Conservation (phyloP, 805 yeast genomes). For the Monosporozyma siamensis region DNA sequence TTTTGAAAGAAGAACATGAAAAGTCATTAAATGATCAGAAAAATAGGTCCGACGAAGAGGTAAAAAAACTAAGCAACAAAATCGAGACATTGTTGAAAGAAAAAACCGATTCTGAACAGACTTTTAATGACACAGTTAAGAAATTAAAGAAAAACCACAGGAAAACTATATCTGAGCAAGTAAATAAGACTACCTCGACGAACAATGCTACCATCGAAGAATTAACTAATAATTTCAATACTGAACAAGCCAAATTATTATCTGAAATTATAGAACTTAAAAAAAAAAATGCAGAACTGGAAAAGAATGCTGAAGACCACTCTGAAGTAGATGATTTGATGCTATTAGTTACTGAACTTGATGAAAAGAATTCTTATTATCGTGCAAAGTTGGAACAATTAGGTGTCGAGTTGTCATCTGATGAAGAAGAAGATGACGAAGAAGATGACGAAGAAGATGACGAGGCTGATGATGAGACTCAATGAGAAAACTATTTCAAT, state of each 20-base stretch:
- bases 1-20: neutral
- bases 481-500: neutral
- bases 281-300: conserved; percentile 6
- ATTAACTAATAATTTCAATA: neutral
- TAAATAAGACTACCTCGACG: neutral
- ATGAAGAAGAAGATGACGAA: conserved; percentile 59
- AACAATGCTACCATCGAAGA: neutral
- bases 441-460: conserved; percentile 44
- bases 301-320: conserved; percentile 10
- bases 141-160: neutral
- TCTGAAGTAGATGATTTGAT: conserved; percentile 54
- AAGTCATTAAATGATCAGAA: neutral
- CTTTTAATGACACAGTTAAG: neutral
- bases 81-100: neutral
- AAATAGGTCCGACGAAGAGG: neutral
- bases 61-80: neutral
- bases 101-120: neutral
- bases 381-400: conserved; percentile 41
- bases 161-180: neutral
- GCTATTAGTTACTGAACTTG: conserved; percentile 68
- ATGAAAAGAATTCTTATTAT: conserved; percentile 53
- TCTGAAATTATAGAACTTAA: conserved; percentile 5
- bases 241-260: conserved; percentile 4
- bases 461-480: conserved; percentile 17
- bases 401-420: conserved; percentile 59